phyloP scores from a whole-genome alignment of 1,284 basidiomycete genomes.

The Ustilago cynodontis region DNA sequence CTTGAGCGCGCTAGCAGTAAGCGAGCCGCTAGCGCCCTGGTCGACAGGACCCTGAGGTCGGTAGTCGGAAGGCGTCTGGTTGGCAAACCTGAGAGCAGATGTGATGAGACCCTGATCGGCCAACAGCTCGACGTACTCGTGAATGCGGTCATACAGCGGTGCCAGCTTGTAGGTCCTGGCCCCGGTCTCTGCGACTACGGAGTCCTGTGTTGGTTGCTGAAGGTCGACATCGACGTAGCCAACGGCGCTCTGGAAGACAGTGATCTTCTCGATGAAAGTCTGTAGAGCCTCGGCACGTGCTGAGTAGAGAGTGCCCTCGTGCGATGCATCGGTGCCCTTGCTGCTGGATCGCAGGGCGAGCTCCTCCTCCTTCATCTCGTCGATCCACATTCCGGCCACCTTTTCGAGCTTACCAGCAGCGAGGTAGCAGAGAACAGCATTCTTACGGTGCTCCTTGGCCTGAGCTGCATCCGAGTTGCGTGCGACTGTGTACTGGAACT shows the following conservation, averaged over 20 bases:
- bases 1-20: conserved; percentile 43
- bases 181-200: conserved; percentile 72
- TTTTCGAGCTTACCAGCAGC: conserved; percentile 90
- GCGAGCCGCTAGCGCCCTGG: conserved; percentile 19
- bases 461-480: conserved; percentile 48
- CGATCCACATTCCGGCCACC: conserved; percentile 90
- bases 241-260: conserved; percentile 90
- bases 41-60: conserved; percentile 65
- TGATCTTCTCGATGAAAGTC: conserved; percentile 95
- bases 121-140: conserved; percentile 93
- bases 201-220: conserved; percentile 71
- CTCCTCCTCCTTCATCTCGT: conserved; percentile 91
- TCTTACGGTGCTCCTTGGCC: conserved; percentile 80
- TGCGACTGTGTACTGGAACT: conserved; percentile 79
- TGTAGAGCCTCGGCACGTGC: conserved; percentile 90
- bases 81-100: conserved; percentile 84
- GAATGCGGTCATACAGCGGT: conserved; percentile 89
- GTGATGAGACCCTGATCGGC: conserved; percentile 88
- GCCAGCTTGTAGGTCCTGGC: conserved; percentile 85
- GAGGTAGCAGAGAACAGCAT: conserved; percentile 87
- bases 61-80: conserved; percentile 84
- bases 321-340: conserved; percentile 22
- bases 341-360: conserved; percentile 47
- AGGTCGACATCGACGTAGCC: conserved; percentile 88
- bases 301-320: conserved; percentile 74